phyloP scores from a whole-genome alignment of 2,329 filamentous ascomycete species.

The Chalaropsis ovoidea region DNA sequence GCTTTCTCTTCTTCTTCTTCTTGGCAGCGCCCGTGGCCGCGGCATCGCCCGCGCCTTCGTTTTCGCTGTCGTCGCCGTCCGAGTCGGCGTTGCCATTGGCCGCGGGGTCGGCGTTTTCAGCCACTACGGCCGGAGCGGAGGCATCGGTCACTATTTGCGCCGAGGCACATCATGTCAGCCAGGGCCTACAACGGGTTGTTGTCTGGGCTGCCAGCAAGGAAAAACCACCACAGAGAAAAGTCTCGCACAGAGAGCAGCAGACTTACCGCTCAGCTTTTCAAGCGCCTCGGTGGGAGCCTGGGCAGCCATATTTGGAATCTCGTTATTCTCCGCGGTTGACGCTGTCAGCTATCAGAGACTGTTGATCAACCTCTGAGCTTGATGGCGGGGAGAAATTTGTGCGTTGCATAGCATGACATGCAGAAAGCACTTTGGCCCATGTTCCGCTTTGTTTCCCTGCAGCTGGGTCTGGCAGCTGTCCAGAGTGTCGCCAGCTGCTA shows the following conservation, averaged over 20 bases:
- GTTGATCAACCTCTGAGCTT: slow-evolving; percentile 10
- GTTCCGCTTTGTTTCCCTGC: background rate
- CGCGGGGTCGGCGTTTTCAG: slow-evolving; percentile 32
- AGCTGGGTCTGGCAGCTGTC: background rate
- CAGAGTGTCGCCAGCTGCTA: background rate
- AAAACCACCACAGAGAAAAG: background rate
- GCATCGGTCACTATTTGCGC: slow-evolving; percentile 31
- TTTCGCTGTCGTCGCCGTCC: slow-evolving; percentile 39
- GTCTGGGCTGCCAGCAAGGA: background rate
- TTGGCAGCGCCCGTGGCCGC: slow-evolving; percentile 34
- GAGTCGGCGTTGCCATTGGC: slow-evolving; percentile 36
- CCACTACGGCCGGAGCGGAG: slow-evolving; percentile 24
- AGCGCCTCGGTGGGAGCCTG: slow-evolving; percentile 30
- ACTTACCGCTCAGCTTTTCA: slow-evolving; percentile 29
- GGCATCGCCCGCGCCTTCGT: slow-evolving; percentile 10
- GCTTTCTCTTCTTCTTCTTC: slow-evolving; percentile 78
- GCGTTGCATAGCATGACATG: background rate
- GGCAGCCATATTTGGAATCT: slow-evolving; percentile 27
- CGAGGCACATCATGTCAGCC: slow-evolving; percentile 1
- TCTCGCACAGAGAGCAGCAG: background rate
- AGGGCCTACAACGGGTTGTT: slow-evolving; percentile 20
- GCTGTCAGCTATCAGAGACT: background rate
- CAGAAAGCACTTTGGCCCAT: slow-evolving; percentile 10
- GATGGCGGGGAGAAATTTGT: slow-evolving; percentile 7
- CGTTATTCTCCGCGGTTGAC: background rate